phyloP scores from a whole-genome alignment of 73 alveolate genomes.

The Tetrahymena malaccensis region DNA sequence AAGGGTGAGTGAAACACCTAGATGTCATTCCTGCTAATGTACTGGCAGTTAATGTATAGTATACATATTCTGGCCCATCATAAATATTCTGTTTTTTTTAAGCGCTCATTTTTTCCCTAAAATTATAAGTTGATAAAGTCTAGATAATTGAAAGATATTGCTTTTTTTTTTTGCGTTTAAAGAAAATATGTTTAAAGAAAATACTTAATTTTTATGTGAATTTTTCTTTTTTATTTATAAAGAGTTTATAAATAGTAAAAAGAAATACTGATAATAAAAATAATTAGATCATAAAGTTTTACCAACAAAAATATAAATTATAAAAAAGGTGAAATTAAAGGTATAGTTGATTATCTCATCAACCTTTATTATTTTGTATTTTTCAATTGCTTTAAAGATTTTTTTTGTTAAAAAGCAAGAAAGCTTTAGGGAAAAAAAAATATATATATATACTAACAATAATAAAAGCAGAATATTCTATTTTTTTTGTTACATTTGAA shows the following conservation, averaged over 20 bases:
- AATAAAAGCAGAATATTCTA: neutral
- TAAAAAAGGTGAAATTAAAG: neutral
- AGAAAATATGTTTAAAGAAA: too few species aligned
- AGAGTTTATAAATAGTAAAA: neutral
- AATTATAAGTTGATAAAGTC: neutral
- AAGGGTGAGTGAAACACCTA: conserved; percentile 9
- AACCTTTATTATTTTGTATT: neutral
- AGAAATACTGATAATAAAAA: neutral
- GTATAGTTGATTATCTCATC: neutral
- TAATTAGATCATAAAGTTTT: neutral
- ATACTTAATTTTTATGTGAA: neutral
- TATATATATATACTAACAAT: too few species aligned
- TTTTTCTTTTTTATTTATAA: neutral
- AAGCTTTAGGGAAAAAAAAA: neutral
- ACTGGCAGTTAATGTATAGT: conserved; percentile 2
- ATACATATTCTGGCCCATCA: neutral
- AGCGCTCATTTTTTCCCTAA: neutral
- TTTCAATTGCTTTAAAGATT: neutral
- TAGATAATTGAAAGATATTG: neutral
- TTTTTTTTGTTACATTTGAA: neutral
- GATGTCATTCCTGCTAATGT: conserved; percentile 33
- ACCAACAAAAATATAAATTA: neutral
- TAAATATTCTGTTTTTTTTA: neutral
- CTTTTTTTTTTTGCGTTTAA: too few species aligned
- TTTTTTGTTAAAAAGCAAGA: neutral